Percentiles rank a stretch among this genome's conserved stretches.
These are phyloP conservation scores for Neocatenulostroma microsporum DNA, from an alignment of 2,329 filamentous ascomycete genomes.

Conservation along the genomic window DNA sequence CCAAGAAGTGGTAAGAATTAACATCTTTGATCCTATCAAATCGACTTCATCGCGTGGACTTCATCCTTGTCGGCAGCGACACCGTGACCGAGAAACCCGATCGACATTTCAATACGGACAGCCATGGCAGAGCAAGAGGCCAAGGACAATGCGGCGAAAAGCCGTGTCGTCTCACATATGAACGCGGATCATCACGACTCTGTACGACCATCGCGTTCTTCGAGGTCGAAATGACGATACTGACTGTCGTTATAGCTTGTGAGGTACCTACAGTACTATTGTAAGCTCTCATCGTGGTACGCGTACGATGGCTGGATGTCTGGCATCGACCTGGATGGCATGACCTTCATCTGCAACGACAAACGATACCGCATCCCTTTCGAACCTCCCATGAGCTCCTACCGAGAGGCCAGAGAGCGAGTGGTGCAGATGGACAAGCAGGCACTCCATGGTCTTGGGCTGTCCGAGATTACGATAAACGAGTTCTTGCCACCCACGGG, in stretches of 20 bases:
- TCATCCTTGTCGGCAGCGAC: too few species aligned
- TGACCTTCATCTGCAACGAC: conserved; percentile 53
- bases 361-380: conserved; percentile 52
- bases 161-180: conserved; percentile 73
- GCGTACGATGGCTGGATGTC: conserved; percentile 54
- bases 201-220: conserved; percentile 27
- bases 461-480: conserved; percentile 49
- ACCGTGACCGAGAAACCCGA: neutral
- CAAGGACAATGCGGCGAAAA: conserved; percentile 44
- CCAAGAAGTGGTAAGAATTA: too few species aligned
- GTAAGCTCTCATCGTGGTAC: conserved; percentile 47
- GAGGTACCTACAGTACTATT: conserved; percentile 70
- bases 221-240: conserved; percentile 1
- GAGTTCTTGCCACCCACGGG: conserved; percentile 46
- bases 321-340: conserved; percentile 55
- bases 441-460: conserved; percentile 52
- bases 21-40: too few species aligned
- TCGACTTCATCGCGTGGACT: too few species aligned
- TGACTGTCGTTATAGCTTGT: conserved; percentile 40
- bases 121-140: conserved; percentile 19
- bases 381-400: conserved; percentile 60
- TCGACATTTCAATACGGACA: neutral
- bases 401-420: conserved; percentile 59
- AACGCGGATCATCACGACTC: conserved; percentile 72
- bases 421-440: conserved; percentile 65